These are phyloP conservation scores for Talaromyces funiculosus DNA, from an alignment of 2,329 filamentous ascomycete genomes.

Conservation along the genomic window DNA sequence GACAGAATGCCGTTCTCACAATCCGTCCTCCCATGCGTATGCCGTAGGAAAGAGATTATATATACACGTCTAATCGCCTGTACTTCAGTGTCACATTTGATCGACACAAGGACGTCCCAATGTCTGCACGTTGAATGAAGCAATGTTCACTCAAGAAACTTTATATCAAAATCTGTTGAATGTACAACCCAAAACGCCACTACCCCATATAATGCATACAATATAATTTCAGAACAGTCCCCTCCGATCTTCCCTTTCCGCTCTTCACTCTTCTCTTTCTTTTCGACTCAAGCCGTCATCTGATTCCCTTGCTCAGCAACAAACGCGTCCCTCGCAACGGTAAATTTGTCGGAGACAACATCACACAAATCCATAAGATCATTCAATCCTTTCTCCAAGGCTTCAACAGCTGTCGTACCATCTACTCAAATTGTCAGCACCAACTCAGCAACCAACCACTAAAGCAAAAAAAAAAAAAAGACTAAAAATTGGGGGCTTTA, in stretches of 20 bases:
- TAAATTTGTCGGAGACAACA: slow-evolving; percentile 88
- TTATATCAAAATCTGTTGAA: not conserved
- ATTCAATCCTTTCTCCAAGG: slow-evolving; percentile 80
- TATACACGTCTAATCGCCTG: too few species aligned
- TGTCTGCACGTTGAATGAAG: too few species aligned
- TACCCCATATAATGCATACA: slow-evolving; percentile 3
- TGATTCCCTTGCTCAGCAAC: slow-evolving; percentile 32
- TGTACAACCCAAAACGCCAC: slow-evolving; percentile 3
- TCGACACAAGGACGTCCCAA: too few species aligned
- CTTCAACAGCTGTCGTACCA: slow-evolving; percentile 75
- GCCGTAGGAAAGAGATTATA: too few species aligned
- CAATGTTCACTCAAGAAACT: too few species aligned
- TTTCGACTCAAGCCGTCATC: slow-evolving; percentile 24
- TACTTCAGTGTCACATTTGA: too few species aligned
- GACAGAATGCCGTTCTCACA: slow-evolving; percentile 1
- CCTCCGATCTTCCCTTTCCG: not conserved
- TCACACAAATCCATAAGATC: slow-evolving; percentile 91
- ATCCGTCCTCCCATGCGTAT: not conserved
- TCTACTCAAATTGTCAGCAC: slow-evolving; percentile 32
- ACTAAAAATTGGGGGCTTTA: too few species aligned
- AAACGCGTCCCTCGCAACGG: slow-evolving; percentile 59
- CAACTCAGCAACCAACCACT: not conserved
- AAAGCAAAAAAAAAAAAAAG: not conserved
- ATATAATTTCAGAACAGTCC: not conserved
- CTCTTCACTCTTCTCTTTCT: not conserved